Evolutionary conservation across 495 filamentous ascomycete species (phyloP), one percentile per base, ranked within the genome.

Genomic region (Hypoxylon intermedium): DNA sequence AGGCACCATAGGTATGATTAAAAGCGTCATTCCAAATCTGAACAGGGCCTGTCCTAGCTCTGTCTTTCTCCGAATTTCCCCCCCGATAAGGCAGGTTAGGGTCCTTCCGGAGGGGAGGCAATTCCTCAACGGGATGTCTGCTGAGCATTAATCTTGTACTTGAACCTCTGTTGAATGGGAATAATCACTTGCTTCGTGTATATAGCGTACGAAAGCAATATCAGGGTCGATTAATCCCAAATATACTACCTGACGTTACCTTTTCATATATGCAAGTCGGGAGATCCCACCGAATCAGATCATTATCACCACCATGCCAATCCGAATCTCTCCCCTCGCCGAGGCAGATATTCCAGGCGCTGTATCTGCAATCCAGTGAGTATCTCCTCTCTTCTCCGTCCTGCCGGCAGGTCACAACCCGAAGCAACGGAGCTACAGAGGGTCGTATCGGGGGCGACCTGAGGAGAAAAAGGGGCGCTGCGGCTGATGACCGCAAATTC

Each of bases 321-420:
- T 88, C 63, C 66, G 78, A 48, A 80, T 89, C 64, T 70, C 79
- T 34, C 78, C 72, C 31, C 73, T 89, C 58, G 77, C 76, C 13
- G 75, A 82, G 69, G 67, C 68, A 55, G 86, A 88, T 62, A 87
- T 88, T 37, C 79, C 85, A 16, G 81, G 80, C 45, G 85, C 83
- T 37, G 79, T 87, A 65, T 76, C 82, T 48, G 66, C 67, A 16
- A 75, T 74, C 23, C 73, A 75, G 65, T 71, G 58, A 58, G 65
- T 59, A 30, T 50, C 45, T 33, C 46, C 16, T 56, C 23, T 5
- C 23, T 24, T 33, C 58, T 53, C 30, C 19, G 40, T 37, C 37
- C 40, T 31, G 28, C 46, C 51, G 51, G 58, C 40, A 37, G 41
- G 51, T 55, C 23, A 62, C 50, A 42, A 41, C 9, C 42, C 43